Evolutionary conservation across 768 basidiomycete genomes (phyloP).

Genomic region (Rubroboletus satanas): DNA sequence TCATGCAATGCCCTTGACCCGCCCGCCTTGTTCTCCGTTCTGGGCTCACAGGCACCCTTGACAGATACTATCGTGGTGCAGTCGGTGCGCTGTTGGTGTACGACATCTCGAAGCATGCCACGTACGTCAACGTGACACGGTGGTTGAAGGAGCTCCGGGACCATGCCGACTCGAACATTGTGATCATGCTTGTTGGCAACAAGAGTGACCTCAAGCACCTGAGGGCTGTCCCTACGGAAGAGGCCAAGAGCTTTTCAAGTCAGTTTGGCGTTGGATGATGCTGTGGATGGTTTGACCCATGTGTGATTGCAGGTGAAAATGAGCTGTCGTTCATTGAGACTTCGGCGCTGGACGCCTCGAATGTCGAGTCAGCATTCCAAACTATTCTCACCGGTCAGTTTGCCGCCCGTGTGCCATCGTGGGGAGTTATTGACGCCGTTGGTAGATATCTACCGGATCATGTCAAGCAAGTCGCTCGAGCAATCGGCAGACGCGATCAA

Average conservation of each 20-base stretch:
- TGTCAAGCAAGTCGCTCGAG: slow-evolving; percentile 93
- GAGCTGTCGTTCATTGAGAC: slow-evolving; percentile 96
- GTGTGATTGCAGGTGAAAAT: slow-evolving; percentile 65
- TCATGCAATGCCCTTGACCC: neutral
- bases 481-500: slow-evolving; percentile 73
- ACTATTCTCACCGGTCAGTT: slow-evolving; percentile 84
- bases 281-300: neutral
- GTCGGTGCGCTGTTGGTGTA: slow-evolving; percentile 91
- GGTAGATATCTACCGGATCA: slow-evolving; percentile 94
- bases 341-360: slow-evolving; percentile 98
- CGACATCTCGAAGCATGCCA: slow-evolving; percentile 91
- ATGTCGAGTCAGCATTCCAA: slow-evolving; percentile 97
- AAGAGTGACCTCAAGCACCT: slow-evolving; percentile 99
- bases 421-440: slow-evolving; percentile 1
- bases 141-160: slow-evolving; percentile 98
- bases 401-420: neutral
- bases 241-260: slow-evolving; percentile 91
- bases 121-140: slow-evolving; percentile 89
- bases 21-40: neutral
- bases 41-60: slow-evolving; percentile 1
- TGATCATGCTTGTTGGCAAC: slow-evolving; percentile 96
- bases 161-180: slow-evolving; percentile 90
- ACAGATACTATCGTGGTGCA: slow-evolving; percentile 95
- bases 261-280: slow-evolving; percentile 30
- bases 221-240: slow-evolving; percentile 94